Evolutionary conservation across 495 filamentous ascomycete genomes (phyloP), one percentile per base, ranked within the genome.

Genomic region (Extremus antarcticus): DNA sequence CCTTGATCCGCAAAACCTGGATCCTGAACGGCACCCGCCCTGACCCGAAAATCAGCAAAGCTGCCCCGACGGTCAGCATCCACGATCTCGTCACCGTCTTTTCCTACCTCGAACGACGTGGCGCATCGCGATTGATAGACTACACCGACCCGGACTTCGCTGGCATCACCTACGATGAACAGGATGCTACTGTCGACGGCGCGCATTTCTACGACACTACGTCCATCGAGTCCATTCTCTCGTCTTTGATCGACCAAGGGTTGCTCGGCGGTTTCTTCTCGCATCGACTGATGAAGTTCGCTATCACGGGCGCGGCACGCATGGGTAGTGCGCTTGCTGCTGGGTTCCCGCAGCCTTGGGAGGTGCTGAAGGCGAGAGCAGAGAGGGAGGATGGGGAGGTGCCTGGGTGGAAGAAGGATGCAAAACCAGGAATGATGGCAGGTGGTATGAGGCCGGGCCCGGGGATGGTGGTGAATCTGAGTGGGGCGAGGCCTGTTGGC

Each of bases 231-330:
- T 79, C 76, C 1, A 81, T 88, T 2, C 73, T 94, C 10, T 78
- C 86, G 0, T 85, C 84, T 1, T 72, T 96, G 7, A 76, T 94
- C 16, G 81, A 84, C 24, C 88, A 94, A 66, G 85, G 84, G 8
- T 72, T 96, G n/a, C 75, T 96, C 49, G 82, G 83, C 53, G 92
- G 92, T 3, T 98, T 90, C 60, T 76, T 96, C 21, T 86, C 86
- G 11, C 86, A 92, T 60, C 72, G 76, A 29, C 82, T 82, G 60
- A 76, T 74, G 24, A 80, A 82, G 19, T 94, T 94, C 57, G 90
- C 88, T 3, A 84, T 96, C 35, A 78, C 86, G 24, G 90, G 92
- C 7, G 80, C 87, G 16, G 86, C 86, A 63, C 70, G 76, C 49
- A 55, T 50, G 51, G 59, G 50, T 1, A 35, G 51, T 53, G 76